phyloP scores from a whole-genome alignment of 257 asterid species.

The Datura wrightii region DNA sequence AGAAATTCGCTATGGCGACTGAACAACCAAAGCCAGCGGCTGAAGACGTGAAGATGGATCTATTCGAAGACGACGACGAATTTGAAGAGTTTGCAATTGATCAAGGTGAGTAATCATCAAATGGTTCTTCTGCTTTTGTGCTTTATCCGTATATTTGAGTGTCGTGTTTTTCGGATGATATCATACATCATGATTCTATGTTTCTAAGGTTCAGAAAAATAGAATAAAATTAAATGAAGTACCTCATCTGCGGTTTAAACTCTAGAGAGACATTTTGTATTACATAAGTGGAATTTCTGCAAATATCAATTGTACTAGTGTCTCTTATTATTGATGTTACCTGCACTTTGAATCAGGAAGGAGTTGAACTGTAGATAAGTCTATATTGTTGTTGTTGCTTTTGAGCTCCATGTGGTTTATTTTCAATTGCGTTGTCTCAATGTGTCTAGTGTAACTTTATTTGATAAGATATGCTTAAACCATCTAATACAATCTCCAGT shows the following conservation, averaged over 20 bases:
- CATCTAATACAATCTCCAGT: neutral
- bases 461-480: neutral
- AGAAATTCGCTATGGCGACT: conserved; percentile 54
- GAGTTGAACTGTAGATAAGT: neutral
- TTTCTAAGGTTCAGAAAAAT: neutral
- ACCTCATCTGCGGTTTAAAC: neutral
- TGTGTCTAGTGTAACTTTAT: neutral
- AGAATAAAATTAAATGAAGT: neutral
- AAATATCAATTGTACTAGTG: neutral
- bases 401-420: neutral
- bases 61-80: conserved; percentile 87
- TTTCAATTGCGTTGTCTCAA: neutral
- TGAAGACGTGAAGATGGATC: conserved; percentile 75
- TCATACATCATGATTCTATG: neutral
- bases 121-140: neutral
- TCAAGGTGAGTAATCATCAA: conserved; percentile 49
- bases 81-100: conserved; percentile 83
- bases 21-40: conserved; percentile 70
- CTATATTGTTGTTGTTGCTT: neutral
- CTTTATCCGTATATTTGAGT: neutral
- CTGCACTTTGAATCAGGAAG: neutral
- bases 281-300: neutral
- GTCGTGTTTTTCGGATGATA: neutral
- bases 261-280: neutral
- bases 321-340: neutral